A percentile compares a stretch with the other conserved stretches of the same genome.
phyloP scores from a whole-genome alignment of 176 grass and related monocot genomes.

The Oryza glumipatula region DNA sequence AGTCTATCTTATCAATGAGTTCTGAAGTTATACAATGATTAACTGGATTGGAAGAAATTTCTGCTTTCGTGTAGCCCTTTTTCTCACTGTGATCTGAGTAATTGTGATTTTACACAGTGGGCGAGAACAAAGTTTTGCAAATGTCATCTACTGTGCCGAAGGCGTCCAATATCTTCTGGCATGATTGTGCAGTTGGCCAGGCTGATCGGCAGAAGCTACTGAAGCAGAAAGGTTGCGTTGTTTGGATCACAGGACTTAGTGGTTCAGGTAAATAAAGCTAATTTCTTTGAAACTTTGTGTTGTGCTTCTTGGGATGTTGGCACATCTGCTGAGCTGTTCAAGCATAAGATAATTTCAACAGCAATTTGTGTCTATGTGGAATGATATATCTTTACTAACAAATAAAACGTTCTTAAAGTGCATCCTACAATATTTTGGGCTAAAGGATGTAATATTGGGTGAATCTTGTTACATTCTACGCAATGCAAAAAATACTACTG shows the following conservation, averaged over 20 bases:
- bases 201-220: constrained; percentile 69
- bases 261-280: constrained; percentile 59
- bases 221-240: constrained; percentile 82
- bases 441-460: neutral
- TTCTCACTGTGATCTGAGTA: neutral
- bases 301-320: neutral
- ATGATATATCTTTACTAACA: neutral
- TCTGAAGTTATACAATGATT: neutral
- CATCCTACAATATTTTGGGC: neutral
- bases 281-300: neutral
- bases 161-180: constrained; percentile 80
- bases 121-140: constrained; percentile 10
- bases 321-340: neutral
- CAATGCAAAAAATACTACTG: neutral
- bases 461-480: neutral
- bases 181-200: constrained; percentile 74
- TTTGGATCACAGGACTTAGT: constrained; percentile 92
- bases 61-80: neutral
- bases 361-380: neutral
- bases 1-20: neutral
- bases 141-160: constrained; percentile 56
- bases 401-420: neutral
- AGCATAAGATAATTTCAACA: neutral
- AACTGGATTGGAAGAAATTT: neutral
- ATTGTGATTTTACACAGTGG: constrained; percentile 23